These are phyloP conservation scores for Fomitopsis pinicola DNA, from an alignment of 1,284 basidiomycete species.

Conservation along the genomic window DNA sequence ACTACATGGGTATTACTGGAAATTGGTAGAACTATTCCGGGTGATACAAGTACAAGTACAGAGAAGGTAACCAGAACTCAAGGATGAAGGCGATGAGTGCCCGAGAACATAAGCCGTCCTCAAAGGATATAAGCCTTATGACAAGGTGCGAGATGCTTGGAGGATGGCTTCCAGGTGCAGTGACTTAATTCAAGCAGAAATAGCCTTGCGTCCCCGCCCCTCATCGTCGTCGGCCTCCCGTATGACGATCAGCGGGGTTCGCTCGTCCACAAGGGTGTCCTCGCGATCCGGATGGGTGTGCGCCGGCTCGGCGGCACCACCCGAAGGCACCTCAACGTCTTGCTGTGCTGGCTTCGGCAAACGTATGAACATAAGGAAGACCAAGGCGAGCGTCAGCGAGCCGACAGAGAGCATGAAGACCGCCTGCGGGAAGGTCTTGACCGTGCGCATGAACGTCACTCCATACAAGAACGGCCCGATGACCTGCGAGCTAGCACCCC, in stretches of 20 bases:
- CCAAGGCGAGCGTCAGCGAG: constrained; percentile 35
- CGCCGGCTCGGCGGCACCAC: background rate
- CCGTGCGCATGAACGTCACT: constrained; percentile 55
- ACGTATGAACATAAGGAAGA: constrained; percentile 41
- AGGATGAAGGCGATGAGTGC: background rate
- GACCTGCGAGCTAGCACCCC: constrained; percentile 42
- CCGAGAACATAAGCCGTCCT: too few species aligned
- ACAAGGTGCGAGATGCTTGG: background rate
- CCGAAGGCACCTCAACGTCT: constrained; percentile 8
- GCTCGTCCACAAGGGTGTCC: constrained; percentile 17
- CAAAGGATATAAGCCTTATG: too few species aligned
- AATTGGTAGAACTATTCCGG: background rate
- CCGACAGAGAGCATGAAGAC: constrained; percentile 48
- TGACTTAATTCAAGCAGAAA: background rate
- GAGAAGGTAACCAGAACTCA: background rate
- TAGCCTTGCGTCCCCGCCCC: constrained; percentile 10
- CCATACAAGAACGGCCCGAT: constrained; percentile 61
- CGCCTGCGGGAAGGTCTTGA: constrained; percentile 49
- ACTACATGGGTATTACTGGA: background rate
- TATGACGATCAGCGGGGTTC: constrained; percentile 14
- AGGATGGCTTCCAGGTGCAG: background rate
- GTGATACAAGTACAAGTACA: background rate
- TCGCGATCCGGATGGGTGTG: constrained; percentile 8
- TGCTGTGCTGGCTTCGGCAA: constrained; percentile 27
- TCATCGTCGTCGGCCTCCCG: constrained; percentile 17